Percentiles rank a stretch among this genome's conserved stretches.
phyloP scores from a whole-genome alignment of 2,329 filamentous ascomycete genomes.

The Exophiala sp. region DNA sequence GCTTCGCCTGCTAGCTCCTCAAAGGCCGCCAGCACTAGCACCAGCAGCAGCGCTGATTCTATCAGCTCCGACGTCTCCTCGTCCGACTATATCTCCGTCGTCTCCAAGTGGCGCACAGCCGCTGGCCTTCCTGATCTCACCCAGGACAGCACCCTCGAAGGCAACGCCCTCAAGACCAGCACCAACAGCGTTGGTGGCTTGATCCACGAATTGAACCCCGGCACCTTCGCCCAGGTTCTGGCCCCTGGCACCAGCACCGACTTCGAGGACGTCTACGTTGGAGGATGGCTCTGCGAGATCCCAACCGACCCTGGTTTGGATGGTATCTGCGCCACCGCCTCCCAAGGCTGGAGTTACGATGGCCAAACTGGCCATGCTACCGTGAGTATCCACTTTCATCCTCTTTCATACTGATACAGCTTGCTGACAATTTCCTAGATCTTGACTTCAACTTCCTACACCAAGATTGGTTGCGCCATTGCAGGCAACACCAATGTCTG shows the following conservation, averaged over 20 bases:
- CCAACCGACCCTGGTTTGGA: constrained; percentile 21
- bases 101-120: constrained; percentile 22
- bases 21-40: constrained; percentile 18
- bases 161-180: constrained; percentile 27
- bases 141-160: constrained; percentile 22
- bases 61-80: not conserved
- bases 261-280: constrained; percentile 28
- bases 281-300: constrained; percentile 29
- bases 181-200: constrained; percentile 20
- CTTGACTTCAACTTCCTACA: constrained; percentile 14
- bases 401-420: too few species aligned
- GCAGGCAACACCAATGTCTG: constrained; percentile 11
- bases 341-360: constrained; percentile 25
- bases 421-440: constrained; percentile 1
- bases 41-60: not conserved
- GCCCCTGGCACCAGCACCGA: constrained; percentile 23
- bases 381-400: too few species aligned
- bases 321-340: constrained; percentile 22
- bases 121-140: constrained; percentile 19
- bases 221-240: constrained; percentile 27
- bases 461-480: constrained; percentile 22
- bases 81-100: constrained; percentile 22
- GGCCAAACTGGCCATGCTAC: constrained; percentile 27
- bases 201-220: constrained; percentile 27
- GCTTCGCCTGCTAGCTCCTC: constrained; percentile 53